Conservation (phyloP, 2,329 filamentous ascomycete species). For the Calonectria ilicicola region DNA sequence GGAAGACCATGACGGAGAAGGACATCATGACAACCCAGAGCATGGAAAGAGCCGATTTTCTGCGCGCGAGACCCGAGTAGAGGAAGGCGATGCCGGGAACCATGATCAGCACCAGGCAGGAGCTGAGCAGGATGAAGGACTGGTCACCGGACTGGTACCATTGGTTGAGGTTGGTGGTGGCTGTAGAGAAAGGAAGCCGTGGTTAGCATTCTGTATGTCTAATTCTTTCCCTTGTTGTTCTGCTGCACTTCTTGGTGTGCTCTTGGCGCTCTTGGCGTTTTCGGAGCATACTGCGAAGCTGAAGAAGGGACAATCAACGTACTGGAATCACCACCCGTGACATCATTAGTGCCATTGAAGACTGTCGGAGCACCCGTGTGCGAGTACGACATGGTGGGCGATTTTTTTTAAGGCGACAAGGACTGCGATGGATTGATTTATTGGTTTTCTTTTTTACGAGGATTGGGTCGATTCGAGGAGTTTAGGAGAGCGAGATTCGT, state of each 20-base stretch:
- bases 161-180: slow-evolving; percentile 90
- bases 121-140: slow-evolving; percentile 89
- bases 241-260: neutral
- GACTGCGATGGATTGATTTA: neutral
- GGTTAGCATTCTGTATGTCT: slow-evolving; percentile 4
- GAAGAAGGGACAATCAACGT: slow-evolving; percentile 50
- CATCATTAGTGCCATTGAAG: slow-evolving; percentile 74
- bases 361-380: slow-evolving; percentile 68
- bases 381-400: slow-evolving; percentile 67
- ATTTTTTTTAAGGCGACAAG: slow-evolving; percentile 2
- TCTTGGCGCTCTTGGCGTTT: neutral
- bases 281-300: neutral
- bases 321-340: slow-evolving; percentile 83
- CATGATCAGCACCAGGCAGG: slow-evolving; percentile 97
- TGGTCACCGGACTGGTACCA: slow-evolving; percentile 94
- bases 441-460: neutral
- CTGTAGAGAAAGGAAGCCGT: slow-evolving; percentile 59
- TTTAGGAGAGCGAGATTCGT: neutral
- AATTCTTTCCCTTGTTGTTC: neutral
- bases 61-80: slow-evolving; percentile 95
- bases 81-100: slow-evolving; percentile 96
- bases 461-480: neutral
- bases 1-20: slow-evolving; percentile 90
- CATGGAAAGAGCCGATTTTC: slow-evolving; percentile 96
- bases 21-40: slow-evolving; percentile 98